A percentile compares a stretch with the other conserved stretches of the same genome.
Evolutionary conservation across 2,329 filamentous ascomycete genomes (phyloP).

Genomic region (Pseudogymnoascus sp.): DNA sequence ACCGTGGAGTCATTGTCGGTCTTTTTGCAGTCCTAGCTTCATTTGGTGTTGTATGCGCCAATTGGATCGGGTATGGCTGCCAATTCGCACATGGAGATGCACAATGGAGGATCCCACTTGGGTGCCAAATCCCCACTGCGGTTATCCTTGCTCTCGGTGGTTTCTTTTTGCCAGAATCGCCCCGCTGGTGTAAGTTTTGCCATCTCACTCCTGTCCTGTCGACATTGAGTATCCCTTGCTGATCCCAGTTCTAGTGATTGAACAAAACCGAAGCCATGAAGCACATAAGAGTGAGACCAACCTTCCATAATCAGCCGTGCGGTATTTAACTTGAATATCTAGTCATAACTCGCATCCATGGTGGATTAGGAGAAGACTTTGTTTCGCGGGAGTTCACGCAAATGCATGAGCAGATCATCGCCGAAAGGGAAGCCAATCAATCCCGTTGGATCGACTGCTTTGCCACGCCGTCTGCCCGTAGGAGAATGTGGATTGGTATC

Average conservation of each 20-base stretch:
- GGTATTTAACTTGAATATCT: slow-evolving; percentile 5
- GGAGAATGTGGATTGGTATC: slow-evolving; percentile 10
- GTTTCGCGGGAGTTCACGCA: slow-evolving; percentile 24
- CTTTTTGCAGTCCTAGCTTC: slow-evolving; percentile 31
- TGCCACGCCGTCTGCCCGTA: slow-evolving; percentile 6
- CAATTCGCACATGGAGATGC: slow-evolving; percentile 26
- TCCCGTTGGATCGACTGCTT: slow-evolving; percentile 18
- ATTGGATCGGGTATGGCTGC: slow-evolving; percentile 36
- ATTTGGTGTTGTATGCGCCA: slow-evolving; percentile 32
- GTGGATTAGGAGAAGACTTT: slow-evolving; percentile 19
- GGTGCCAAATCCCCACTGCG: slow-evolving; percentile 27
- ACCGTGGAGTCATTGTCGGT: slow-evolving; percentile 26
- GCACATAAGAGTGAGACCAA: slow-evolving; percentile 9
- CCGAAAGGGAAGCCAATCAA: slow-evolving; percentile 11
- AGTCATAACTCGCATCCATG: slow-evolving; percentile 19
- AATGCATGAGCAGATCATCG: slow-evolving; percentile 16
- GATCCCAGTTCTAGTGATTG: slow-evolving; percentile 9
- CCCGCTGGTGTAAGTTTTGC: slow-evolving; percentile 16
- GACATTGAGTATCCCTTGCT: slow-evolving; percentile 13
- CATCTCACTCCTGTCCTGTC: slow-evolving; percentile 10
- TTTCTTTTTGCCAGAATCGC: slow-evolving; percentile 18
- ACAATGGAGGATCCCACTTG: slow-evolving; percentile 32
- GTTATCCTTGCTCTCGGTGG: slow-evolving; percentile 14
- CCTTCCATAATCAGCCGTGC: background rate
- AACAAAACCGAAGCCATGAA: slow-evolving; percentile 12